A percentile compares a stretch with the other conserved stretches of the same genome.
Conservation (phyloP, 306 rosid species). For the Quillaja saponaria region DNA sequence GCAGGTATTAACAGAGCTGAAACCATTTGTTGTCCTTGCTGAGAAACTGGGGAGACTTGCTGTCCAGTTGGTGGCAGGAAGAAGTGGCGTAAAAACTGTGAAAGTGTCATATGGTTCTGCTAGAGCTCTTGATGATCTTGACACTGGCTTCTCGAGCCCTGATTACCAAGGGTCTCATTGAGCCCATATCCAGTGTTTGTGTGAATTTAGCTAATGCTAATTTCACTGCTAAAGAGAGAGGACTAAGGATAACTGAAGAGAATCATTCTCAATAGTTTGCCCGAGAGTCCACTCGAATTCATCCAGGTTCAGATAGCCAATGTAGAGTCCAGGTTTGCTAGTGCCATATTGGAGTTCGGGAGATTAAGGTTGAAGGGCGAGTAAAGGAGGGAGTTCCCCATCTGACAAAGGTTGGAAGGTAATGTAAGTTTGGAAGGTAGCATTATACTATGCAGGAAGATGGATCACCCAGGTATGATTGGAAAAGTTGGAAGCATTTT, state of each 20-base stretch:
- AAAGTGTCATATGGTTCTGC: conserved; percentile 62
- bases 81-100: conserved; percentile 64
- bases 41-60: conserved; percentile 66
- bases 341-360: conserved; percentile 58
- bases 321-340: conserved; percentile 63
- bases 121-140: conserved; percentile 67
- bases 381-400: conserved; percentile 64
- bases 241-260: conserved; percentile 59
- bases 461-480: conserved; percentile 72
- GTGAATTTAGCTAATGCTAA: conserved; percentile 68
- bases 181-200: conserved; percentile 59
- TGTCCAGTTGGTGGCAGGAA: conserved; percentile 64
- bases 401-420: conserved; percentile 65
- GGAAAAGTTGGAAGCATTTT: conserved; percentile 60
- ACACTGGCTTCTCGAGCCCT: conserved; percentile 69
- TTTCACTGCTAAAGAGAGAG: conserved; percentile 67
- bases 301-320: conserved; percentile 62
- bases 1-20: conserved; percentile 55
- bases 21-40: conserved; percentile 59
- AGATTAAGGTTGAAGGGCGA: conserved; percentile 59
- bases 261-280: conserved; percentile 48
- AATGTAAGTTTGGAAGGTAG: conserved; percentile 64
- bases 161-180: conserved; percentile 66
- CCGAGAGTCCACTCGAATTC: conserved; percentile 49
- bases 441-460: conserved; percentile 60